Base-by-base conservation (phyloP, 371 early-diverging fungal genomes). In the Mucor plumbeus region DNA sequence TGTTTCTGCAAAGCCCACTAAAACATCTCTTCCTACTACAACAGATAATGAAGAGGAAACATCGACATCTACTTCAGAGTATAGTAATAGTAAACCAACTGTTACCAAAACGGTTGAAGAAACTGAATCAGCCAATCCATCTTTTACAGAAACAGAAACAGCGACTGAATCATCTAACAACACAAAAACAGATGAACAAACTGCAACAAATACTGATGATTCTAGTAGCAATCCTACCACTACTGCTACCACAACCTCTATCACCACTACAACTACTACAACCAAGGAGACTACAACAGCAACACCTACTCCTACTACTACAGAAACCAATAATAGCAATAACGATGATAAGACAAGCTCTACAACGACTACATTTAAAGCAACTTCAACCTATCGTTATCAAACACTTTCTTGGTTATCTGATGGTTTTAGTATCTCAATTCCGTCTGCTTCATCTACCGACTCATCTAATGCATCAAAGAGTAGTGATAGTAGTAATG, bases 371-470 rank as follows among this genome's bases (percentile, higher is more conserved):
- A 59, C 54, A 5, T 71, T 74, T 50, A 68, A 57, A 4, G 63
- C 75, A 36, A 72, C 75, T 15, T 72, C 75, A 3, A 75, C 67
- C 19, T 75, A 76, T 43, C 67, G 58, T 21, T 76, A 76, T 26
- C 68, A 76, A 58, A 76, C 76, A 9, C 69, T 69, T n/a, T 53
- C 65, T 31, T 76, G 72, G 72, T 54, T 72, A 26, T 57, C 64
- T 17, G 58, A 80, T 3, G 68, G 69, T 4, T 68, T 71, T n/a
- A 76, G 70, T 57, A 65, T 82, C 9, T 76, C 78, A 0, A 26
- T 82, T 33, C 80, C 82, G 15, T 54, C 78, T 0, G 72, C 74
- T 13, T 75, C 72, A 5, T 21, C 31, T 7, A 13, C 53, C n/a
- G 26, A 50, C 10, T 53, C 63, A 26, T 41, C 53, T 17, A 65